Percentiles rank a stretch among this genome's conserved stretches.
phyloP scores from a whole-genome alignment of 1,284 basidiomycete genomes.

The Meira nashicola region DNA sequence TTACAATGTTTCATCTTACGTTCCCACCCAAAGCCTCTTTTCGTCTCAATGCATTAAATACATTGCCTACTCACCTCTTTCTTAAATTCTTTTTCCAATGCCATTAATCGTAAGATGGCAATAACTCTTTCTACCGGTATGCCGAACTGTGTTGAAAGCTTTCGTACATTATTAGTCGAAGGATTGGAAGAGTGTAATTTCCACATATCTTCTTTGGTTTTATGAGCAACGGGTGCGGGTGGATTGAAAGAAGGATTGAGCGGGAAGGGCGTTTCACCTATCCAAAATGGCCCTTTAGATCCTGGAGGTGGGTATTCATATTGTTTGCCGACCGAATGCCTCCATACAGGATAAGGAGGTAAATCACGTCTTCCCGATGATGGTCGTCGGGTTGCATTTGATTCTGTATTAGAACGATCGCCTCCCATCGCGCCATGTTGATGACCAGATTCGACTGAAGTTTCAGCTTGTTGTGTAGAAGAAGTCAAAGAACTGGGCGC shows the following conservation, averaged over 20 bases:
- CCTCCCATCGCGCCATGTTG: no score
- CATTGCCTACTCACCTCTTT: slow-evolving; percentile 32
- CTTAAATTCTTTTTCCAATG: slow-evolving; percentile 40
- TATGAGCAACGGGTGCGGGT: slow-evolving; percentile 38
- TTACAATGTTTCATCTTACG: slow-evolving; percentile 1
- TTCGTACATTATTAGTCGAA: slow-evolving; percentile 36
- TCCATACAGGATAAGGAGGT: slow-evolving; percentile 5
- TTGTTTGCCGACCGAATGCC: not conserved
- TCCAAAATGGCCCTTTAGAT: slow-evolving; percentile 3
- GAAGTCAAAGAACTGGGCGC: no score
- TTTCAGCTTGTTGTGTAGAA: no score
- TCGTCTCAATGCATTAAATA: not conserved
- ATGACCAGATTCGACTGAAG: no score
- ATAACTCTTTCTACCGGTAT: slow-evolving; percentile 35
- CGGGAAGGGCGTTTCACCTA: slow-evolving; percentile 33
- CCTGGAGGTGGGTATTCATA: slow-evolving; percentile 5
- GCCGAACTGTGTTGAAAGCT: slow-evolving; percentile 40
- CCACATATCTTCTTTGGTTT: slow-evolving; percentile 45
- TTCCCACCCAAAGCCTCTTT: slow-evolving; percentile 5
- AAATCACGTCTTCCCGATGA: no score
- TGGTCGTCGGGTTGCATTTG: no score
- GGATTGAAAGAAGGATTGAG: slow-evolving; percentile 49
- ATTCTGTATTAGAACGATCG: no score
- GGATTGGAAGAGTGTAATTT: slow-evolving; percentile 36
- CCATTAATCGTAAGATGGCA: slow-evolving; percentile 46